Evolutionary conservation across 176 grass and related monocot species (phyloP).

Genomic region (Carex parvula): DNA sequence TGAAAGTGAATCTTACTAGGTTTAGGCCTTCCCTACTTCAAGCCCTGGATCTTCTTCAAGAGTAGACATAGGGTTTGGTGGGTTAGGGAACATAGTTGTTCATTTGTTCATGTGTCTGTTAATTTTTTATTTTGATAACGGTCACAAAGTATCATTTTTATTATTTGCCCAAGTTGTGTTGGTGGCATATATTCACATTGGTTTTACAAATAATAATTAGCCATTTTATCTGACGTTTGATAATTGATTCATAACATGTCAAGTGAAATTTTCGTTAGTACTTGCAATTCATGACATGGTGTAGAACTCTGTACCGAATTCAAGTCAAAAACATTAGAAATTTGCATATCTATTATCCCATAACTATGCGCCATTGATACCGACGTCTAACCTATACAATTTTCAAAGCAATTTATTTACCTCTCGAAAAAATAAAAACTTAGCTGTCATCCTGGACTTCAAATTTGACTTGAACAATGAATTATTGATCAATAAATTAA

Average conservation of each 20-base stretch:
- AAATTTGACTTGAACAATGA: background rate
- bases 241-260: background rate
- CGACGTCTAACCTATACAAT: background rate
- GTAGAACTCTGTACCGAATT: background rate
- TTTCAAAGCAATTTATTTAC: background rate
- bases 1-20: conserved; percentile 41
- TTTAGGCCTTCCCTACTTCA: conserved; percentile 44
- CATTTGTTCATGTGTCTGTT: conserved; percentile 23
- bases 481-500: background rate
- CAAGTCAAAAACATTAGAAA: background rate
- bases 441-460: background rate
- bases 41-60: conserved; percentile 54
- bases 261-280: no score
- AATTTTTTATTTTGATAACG: conserved; percentile 7
- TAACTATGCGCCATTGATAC: background rate
- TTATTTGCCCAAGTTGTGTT: conserved; percentile 13
- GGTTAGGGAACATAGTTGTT: background rate
- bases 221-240: background rate
- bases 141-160: conserved; percentile 9
- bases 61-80: conserved; percentile 24
- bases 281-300: background rate
- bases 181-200: background rate
- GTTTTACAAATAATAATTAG: background rate
- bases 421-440: background rate
- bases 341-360: background rate